Evolutionary conservation across 305 asterid genomes (phyloP).

Genomic region (Vinca major): DNA sequence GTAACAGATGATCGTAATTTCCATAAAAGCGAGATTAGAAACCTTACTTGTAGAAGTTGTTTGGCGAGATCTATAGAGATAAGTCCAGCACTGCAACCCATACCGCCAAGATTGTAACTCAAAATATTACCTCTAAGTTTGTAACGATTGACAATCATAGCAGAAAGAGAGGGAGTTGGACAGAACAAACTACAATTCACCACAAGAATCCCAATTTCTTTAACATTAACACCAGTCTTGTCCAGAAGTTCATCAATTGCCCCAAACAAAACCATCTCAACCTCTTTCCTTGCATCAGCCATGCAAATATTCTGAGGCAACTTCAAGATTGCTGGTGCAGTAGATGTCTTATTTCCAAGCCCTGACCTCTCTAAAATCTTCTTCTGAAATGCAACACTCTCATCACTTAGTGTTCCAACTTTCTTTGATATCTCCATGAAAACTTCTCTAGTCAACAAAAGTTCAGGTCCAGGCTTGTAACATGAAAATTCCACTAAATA

Average conservation of each 20-base stretch:
- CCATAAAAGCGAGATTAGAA: too few relatives aligned
- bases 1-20: too few relatives aligned
- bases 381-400: conserved; percentile 51
- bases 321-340: conserved; percentile 38
- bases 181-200: conserved; percentile 69
- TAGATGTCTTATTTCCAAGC: conserved; percentile 59
- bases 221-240: conserved; percentile 57
- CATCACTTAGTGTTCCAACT: conserved; percentile 33
- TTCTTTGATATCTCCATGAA: conserved; percentile 37
- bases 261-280: conserved; percentile 68
- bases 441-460: conserved; percentile 40
- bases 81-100: conserved; percentile 88
- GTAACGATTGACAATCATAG: conserved; percentile 71
- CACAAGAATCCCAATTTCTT: conserved; percentile 68
- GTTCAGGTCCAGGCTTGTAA: conserved; percentile 42
- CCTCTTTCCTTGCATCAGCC: conserved; percentile 64
- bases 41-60: conserved; percentile 53
- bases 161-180: conserved; percentile 74
- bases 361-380: conserved; percentile 61
- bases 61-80: conserved; percentile 82
- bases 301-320: conserved; percentile 42
- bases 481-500: conserved; percentile 63
- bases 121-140: conserved; percentile 57
- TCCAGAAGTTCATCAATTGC: conserved; percentile 56
- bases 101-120: conserved; percentile 81